phyloP scores from a whole-genome alignment of 2,329 filamentous ascomycete species.

The Coleophoma crateriformis region DNA sequence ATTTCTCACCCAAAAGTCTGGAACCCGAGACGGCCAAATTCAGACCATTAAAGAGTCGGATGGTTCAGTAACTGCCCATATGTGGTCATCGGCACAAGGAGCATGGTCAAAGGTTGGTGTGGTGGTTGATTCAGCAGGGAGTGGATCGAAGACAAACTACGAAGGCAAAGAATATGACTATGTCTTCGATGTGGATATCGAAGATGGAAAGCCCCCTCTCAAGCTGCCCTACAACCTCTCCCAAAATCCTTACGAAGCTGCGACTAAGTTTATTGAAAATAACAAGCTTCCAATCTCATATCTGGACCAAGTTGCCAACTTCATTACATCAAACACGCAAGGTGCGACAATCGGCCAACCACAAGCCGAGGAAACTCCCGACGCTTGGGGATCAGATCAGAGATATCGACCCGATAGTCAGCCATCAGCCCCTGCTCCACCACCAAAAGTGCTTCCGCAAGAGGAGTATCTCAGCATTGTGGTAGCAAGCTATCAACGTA shows the following conservation, averaged over 20 bases:
- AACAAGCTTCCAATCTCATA: conserved; percentile 86
- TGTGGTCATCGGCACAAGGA: conserved; percentile 68
- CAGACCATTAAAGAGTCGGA: conserved; percentile 83
- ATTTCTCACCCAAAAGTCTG: conserved; percentile 73
- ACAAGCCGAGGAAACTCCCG: conserved; percentile 41
- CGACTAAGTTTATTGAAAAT: conserved; percentile 82
- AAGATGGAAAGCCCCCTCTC: conserved; percentile 85
- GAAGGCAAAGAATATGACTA: conserved; percentile 89
- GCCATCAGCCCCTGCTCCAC: conserved; percentile 31
- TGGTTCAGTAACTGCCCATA: conserved; percentile 78
- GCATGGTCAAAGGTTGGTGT: conserved; percentile 90
- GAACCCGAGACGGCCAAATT: conserved; percentile 94
- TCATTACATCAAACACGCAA: conserved; percentile 85
- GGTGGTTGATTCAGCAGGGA: conserved; percentile 82
- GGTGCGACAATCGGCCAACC: conserved; percentile 73
- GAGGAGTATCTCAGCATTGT: conserved; percentile 74
- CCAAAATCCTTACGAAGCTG: conserved; percentile 87
- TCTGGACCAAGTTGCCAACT: conserved; percentile 86
- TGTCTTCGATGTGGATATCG: conserved; percentile 94
- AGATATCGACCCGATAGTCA: conserved; percentile 72
- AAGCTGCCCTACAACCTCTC: conserved; percentile 93
- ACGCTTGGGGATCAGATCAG: conserved; percentile 74
- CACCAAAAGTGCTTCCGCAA: conserved; percentile 66
- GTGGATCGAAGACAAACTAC: conserved; percentile 68
- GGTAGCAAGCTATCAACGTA: conserved; percentile 53